Evolutionary conservation across 2,329 filamentous ascomycete species (phyloP), one percentile per base, ranked within the genome.

Genomic region (Xylaria multiplex): DNA sequence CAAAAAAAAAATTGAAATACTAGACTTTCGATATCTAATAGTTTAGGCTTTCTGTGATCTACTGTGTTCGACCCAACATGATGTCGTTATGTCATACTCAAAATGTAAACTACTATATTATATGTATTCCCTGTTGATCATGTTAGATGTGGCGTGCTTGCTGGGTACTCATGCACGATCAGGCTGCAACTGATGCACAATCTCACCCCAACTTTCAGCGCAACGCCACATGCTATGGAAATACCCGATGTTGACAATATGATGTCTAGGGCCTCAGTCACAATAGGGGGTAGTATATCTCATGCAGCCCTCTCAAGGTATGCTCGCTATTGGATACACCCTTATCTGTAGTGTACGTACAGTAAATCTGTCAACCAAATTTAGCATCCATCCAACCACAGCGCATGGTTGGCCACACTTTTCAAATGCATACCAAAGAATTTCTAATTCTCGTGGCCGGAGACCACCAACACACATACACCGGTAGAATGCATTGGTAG

Each of bases 321-420:
- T 53, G 59, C 35, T 48, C 16, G 14, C 43, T 56, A 55, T 59
- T 37, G 37, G 50, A 35, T 52, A 53, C 52, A 9, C 32, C 37
- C 52, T 66, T 66, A 50, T 7, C 13, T 59, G 32, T 32, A 52
- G 43, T 53, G 30, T 35, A 13, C n/a, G 37, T 60, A 64, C 59
- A 40, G 43, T 45, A 56, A 40, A 57, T 11, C 14, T 54, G 9
- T 53, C 32, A 27, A 22, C 13, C 22, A 43, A 48, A 49, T 22
- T 42, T 37, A 35, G n/a, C 16, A n/a, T 40, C 42, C n/a, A 46
- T 53, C 7, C 43, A 43, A 40, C 43, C 8, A 49, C 42, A 6
- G 22, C 53, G 46, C 40, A 19, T 49, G 27, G 49, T n/a, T 13
- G 13, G 13, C 58, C 24, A 37, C 16, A 55, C 22, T 14, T 43